These are phyloP conservation scores for Botryotinia calthae DNA, from an alignment of 2,329 filamentous ascomycete species.

Conservation along the genomic window DNA sequence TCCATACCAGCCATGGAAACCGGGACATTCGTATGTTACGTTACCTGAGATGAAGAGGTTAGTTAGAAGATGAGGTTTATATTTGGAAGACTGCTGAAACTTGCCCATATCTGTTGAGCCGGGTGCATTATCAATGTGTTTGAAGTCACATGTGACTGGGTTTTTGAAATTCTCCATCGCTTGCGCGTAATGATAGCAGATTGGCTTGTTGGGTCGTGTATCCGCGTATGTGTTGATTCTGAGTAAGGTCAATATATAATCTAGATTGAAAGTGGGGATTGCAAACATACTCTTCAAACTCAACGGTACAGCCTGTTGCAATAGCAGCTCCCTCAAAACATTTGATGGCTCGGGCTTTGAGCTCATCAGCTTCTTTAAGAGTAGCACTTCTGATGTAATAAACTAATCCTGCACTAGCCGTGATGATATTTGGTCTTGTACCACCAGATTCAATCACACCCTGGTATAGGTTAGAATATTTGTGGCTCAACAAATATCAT, in stretches of 20 bases:
- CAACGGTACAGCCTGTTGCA: conserved; percentile 31
- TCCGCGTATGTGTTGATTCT: conserved; percentile 31
- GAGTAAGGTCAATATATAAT: not conserved
- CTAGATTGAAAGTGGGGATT: not conserved
- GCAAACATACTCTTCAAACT: conserved; percentile 36
- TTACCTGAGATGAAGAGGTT: conserved; percentile 52
- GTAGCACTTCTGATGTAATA: conserved; percentile 29
- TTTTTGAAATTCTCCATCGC: conserved; percentile 25
- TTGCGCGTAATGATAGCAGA: conserved; percentile 27
- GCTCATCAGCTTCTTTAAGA: conserved; percentile 22
- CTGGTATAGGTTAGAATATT: not conserved
- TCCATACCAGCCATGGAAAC: conserved; percentile 51
- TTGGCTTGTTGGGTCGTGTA: conserved; percentile 25
- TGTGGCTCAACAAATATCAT: conserved; percentile 25
- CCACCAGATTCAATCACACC: conserved; percentile 35
- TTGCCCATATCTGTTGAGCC: conserved; percentile 36
- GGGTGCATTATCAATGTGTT: conserved; percentile 20
- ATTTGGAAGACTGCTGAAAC: not conserved
- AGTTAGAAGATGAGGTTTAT: conserved; percentile 44
- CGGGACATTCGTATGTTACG: conserved; percentile 56
- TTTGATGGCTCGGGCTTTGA: conserved; percentile 27
- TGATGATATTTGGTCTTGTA: conserved; percentile 43
- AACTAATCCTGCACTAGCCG: conserved; percentile 24
- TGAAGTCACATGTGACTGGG: conserved; percentile 21
- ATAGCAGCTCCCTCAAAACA: conserved; percentile 34